Evolutionary conservation across 129 eudicot species (phyloP).

Genomic region (Cynara cardunculus): DNA sequence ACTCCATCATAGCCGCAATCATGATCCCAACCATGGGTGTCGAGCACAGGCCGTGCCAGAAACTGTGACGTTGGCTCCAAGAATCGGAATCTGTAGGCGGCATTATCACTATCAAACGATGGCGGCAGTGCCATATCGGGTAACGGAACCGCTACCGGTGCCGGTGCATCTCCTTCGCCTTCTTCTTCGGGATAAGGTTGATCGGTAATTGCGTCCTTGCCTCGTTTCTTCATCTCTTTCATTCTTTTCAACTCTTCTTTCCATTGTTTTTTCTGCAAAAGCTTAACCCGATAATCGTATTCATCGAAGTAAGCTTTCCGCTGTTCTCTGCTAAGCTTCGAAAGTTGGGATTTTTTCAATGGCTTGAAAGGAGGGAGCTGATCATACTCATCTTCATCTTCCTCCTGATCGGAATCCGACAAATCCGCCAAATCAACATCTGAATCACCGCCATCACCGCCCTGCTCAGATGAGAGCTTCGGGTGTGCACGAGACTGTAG

Average conservation of each 20-base stretch:
- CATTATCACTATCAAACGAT: slow-evolving; percentile 70
- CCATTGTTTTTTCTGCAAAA: slow-evolving; percentile 94
- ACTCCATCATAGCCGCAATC: slow-evolving; percentile 96
- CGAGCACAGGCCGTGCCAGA: slow-evolving; percentile 78
- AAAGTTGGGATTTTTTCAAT: slow-evolving; percentile 62
- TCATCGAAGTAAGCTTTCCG: slow-evolving; percentile 87
- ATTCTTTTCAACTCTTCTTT: slow-evolving; percentile 79
- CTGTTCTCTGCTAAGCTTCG: slow-evolving; percentile 80
- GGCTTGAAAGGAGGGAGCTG: slow-evolving; percentile 98
- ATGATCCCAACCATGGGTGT: slow-evolving; percentile 93
- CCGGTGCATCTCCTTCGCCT: slow-evolving; percentile 54
- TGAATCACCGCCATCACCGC: slow-evolving; percentile 80
- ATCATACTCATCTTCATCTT: slow-evolving; percentile 85
- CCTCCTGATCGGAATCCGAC: slow-evolving; percentile 74
- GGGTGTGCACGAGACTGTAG: slow-evolving; percentile 92
- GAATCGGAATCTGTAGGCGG: slow-evolving; percentile 70
- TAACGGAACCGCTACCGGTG: slow-evolving; percentile 79
- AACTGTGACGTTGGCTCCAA: slow-evolving; percentile 95
- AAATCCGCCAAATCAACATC: slow-evolving; percentile 81
- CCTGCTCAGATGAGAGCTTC: slow-evolving; percentile 84
- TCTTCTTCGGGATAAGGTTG: slow-evolving; percentile 50
- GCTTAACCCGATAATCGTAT: slow-evolving; percentile 93
- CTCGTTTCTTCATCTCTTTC: slow-evolving; percentile 68
- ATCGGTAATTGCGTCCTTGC: slow-evolving; percentile 39
- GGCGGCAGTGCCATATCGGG: slow-evolving; percentile 93